Percentiles rank a stretch among this genome's conserved stretches.
phyloP scores from a whole-genome alignment of 1,139 yeast species.

The Sugiyamaella castrensis region DNA sequence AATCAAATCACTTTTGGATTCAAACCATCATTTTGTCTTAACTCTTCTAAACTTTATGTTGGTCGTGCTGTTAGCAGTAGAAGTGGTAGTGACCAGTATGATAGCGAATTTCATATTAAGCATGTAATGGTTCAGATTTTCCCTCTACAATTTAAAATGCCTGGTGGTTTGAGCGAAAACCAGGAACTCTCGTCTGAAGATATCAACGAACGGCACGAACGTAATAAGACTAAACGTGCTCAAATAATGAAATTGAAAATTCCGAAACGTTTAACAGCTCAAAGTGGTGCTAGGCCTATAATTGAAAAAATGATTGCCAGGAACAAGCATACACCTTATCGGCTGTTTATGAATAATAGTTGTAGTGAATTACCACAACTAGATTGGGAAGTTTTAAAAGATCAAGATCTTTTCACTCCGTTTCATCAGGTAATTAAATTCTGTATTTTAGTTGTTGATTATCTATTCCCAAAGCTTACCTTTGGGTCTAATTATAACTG shows the following conservation, averaged over 20 bases:
- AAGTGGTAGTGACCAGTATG: no score
- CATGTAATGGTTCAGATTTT: constrained; percentile 3
- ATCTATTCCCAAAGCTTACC: constrained; percentile 48
- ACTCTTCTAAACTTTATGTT: no score
- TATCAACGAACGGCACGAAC: no score
- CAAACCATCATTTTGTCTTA: background rate
- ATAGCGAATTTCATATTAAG: background rate
- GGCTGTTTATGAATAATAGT: constrained; percentile 21
- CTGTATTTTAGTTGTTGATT: constrained; percentile 1
- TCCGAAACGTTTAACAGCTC: no score
- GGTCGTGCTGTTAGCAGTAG: no score
- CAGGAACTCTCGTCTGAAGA: no score
- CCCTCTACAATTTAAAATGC: constrained; percentile 1
- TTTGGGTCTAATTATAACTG: constrained; percentile 59
- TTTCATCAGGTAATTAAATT: constrained; percentile 20
- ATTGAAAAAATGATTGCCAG: constrained; percentile 13
- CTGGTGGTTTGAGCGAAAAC: no score
- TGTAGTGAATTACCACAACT: constrained; percentile 20
- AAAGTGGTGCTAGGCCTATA: background rate
- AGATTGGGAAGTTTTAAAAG: constrained; percentile 4
- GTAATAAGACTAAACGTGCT: no score
- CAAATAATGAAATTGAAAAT: no score
- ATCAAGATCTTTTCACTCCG: background rate
- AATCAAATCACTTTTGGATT: constrained; percentile 12
- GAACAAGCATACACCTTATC: constrained; percentile 22